These are phyloP conservation scores for Polyplosphaeria fusca DNA, from an alignment of 495 filamentous ascomycete genomes.

Conservation along the genomic window DNA sequence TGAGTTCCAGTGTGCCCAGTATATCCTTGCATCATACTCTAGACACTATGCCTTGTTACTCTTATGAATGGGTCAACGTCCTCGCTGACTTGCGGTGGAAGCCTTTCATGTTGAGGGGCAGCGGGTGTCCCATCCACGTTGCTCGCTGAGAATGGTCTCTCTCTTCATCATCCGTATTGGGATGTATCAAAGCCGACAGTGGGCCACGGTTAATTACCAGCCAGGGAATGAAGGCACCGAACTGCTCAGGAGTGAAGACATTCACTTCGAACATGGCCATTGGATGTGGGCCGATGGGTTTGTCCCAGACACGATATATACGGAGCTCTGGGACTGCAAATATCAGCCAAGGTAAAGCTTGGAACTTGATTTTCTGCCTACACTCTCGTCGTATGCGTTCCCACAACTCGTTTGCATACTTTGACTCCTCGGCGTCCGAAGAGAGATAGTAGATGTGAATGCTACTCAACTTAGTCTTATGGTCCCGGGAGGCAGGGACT, in stretches of 20 bases:
- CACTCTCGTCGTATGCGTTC: slow-evolving; percentile 79
- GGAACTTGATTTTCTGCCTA: slow-evolving; percentile 39
- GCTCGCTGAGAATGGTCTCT: slow-evolving; percentile 73
- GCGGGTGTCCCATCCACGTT: slow-evolving; percentile 76
- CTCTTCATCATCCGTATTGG: slow-evolving; percentile 67
- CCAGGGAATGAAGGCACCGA: slow-evolving; percentile 85
- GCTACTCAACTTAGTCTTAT: slow-evolving; percentile 6
- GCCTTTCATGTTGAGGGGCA: slow-evolving; percentile 63
- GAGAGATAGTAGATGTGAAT: slow-evolving; percentile 72
- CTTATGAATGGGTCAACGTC: too few relatives aligned
- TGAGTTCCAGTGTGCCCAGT: too few relatives aligned
- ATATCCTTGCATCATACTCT: too few relatives aligned
- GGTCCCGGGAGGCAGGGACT: not conserved
- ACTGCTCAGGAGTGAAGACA: slow-evolving; percentile 74
- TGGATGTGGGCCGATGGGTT: slow-evolving; percentile 77
- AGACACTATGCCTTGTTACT: too few relatives aligned
- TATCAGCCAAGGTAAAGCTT: not conserved
- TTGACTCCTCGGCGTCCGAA: slow-evolving; percentile 57
- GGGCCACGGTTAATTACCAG: slow-evolving; percentile 79
- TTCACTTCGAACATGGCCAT: slow-evolving; percentile 93
- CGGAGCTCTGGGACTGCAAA: slow-evolving; percentile 74
- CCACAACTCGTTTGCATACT: slow-evolving; percentile 68
- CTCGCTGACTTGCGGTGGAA: slow-evolving; percentile 56
- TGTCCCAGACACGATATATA: slow-evolving; percentile 74
- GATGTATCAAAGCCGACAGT: slow-evolving; percentile 74